Percentiles rank a stretch among this genome's conserved stretches.
Conservation (phyloP, 768 basidiomycete species). For the Amanita exitialis region DNA sequence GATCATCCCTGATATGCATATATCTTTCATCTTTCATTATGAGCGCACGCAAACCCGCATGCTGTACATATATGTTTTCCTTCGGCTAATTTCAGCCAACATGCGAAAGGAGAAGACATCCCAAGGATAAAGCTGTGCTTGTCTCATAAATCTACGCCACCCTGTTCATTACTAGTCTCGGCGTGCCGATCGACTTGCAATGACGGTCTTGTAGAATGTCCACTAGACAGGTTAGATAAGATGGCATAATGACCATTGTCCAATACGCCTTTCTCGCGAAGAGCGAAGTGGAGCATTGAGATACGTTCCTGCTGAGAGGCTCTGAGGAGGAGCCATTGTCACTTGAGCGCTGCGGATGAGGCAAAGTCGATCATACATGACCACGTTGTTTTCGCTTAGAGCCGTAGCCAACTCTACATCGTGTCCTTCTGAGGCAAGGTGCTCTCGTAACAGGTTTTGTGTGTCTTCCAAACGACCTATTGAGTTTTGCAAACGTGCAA, state of each 20-base stretch:
- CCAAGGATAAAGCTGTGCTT: background rate
- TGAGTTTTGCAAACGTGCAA: slow-evolving; percentile 66
- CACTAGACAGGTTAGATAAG: background rate
- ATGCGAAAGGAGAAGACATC: background rate
- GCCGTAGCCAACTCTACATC: slow-evolving; percentile 44
- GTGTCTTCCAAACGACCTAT: slow-evolving; percentile 51
- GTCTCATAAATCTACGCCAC: background rate
- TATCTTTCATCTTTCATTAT: background rate
- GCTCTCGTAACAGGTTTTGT: slow-evolving; percentile 44
- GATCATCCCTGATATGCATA: background rate
- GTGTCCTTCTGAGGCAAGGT: slow-evolving; percentile 22
- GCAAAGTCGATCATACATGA: slow-evolving; percentile 41
- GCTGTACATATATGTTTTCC: background rate
- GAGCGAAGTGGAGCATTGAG: slow-evolving; percentile 53
- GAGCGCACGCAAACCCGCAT: background rate
- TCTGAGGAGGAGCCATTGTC: slow-evolving; percentile 23
- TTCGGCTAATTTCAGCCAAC: background rate
- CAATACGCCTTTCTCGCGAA: slow-evolving; percentile 49
- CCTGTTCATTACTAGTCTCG: background rate
- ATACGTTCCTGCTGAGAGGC: slow-evolving; percentile 75
- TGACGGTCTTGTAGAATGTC: background rate
- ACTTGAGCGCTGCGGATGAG: background rate
- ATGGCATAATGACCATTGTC: slow-evolving; percentile 39
- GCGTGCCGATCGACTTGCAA: background rate
- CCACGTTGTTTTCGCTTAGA: slow-evolving; percentile 58